These are phyloP conservation scores for Cladophialophora yegresii DNA, from an alignment of 2,329 filamentous ascomycete species.

Conservation along the genomic window DNA sequence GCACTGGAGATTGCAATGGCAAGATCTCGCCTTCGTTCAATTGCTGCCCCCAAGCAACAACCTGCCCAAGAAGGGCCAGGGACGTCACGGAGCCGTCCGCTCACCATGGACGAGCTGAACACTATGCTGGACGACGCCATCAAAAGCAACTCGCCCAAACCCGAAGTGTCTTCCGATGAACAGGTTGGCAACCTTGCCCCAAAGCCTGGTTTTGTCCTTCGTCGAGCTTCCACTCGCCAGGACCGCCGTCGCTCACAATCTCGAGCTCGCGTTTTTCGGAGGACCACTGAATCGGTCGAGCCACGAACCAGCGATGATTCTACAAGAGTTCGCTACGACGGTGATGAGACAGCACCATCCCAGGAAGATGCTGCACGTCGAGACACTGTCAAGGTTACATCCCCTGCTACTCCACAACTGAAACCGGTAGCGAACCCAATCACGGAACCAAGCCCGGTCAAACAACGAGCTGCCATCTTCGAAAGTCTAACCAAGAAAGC, in stretches of 20 bases:
- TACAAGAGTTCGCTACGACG: slow-evolving; percentile 19
- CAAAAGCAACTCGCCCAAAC: slow-evolving; percentile 19
- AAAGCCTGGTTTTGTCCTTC: slow-evolving; percentile 8
- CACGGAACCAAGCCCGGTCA: slow-evolving; percentile 29
- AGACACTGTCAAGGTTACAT: neutral
- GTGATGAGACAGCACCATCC: neutral
- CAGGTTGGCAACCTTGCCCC: slow-evolving; percentile 11
- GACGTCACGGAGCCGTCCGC: slow-evolving; percentile 15
- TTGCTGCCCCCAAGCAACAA: slow-evolving; percentile 20
- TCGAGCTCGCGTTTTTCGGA: slow-evolving; percentile 6
- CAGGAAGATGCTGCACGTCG: neutral
- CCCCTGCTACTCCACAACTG: slow-evolving; percentile 4
- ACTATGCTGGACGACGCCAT: slow-evolving; percentile 37
- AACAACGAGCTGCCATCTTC: slow-evolving; percentile 32
- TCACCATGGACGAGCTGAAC: slow-evolving; percentile 34
- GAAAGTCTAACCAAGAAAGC: slow-evolving; percentile 26
- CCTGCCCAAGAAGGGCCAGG: slow-evolving; percentile 2
- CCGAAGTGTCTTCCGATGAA: slow-evolving; percentile 17
- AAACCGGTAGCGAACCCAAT: neutral
- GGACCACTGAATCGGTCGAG: slow-evolving; percentile 19
- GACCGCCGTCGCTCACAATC: slow-evolving; percentile 15
- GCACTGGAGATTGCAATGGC: slow-evolving; percentile 28
- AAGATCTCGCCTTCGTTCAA: slow-evolving; percentile 29
- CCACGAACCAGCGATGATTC: slow-evolving; percentile 30
- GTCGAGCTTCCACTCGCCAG: slow-evolving; percentile 13